Evolutionary conservation across 257 asterid species (phyloP), one percentile per base, ranked within the genome.

Genomic region (Przewalskia tangutica): DNA sequence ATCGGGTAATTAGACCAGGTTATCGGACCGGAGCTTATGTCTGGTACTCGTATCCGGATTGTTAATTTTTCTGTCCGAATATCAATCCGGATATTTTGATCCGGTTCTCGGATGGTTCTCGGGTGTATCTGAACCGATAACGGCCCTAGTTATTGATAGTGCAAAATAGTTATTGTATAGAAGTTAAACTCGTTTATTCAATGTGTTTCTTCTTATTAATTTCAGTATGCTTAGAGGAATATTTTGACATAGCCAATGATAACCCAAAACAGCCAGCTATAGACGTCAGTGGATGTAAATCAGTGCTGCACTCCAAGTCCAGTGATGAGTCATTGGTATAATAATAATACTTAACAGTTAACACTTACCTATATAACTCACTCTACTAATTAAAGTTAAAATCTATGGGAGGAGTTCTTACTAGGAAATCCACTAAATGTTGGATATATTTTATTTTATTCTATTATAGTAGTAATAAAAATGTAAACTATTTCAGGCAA

Each of bases 201-300:
- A 71, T 20, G 44, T 46, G 23, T 82, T 17, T 11, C 2, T 38
- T 14, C 3, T 6, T n/a, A 50, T n/a, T 13, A 4, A 60, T 68
- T 80, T 79, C 53, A 95, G 99, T 89, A 50, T 94, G 96, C 82
- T 84, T 94, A 83, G 98, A 91, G 66, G 97, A 92, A 76, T 91
- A 92, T 83, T 89, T 94, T 86, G 80, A 80, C 73, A 60, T 84
- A 62, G 83, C 64, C 12, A 79, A 13, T 83, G 89, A 87, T 32
- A 89, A 89, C 82, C 95, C 79, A 86, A 88, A 68, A 18, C 77
- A 81, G 84, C 82, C 81, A 77, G 76, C 34, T 46, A 83, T 48
- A 1, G 85, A 86, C 70, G 42, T 84, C n/a, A 82, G 87, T 78
- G 90, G 85, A 59, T 95, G 98, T 95, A 91, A 91, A 65, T 83